Evolutionary conservation across 495 filamentous ascomycete species (phyloP).

Genomic region (Mycothermus thermophilus): DNA sequence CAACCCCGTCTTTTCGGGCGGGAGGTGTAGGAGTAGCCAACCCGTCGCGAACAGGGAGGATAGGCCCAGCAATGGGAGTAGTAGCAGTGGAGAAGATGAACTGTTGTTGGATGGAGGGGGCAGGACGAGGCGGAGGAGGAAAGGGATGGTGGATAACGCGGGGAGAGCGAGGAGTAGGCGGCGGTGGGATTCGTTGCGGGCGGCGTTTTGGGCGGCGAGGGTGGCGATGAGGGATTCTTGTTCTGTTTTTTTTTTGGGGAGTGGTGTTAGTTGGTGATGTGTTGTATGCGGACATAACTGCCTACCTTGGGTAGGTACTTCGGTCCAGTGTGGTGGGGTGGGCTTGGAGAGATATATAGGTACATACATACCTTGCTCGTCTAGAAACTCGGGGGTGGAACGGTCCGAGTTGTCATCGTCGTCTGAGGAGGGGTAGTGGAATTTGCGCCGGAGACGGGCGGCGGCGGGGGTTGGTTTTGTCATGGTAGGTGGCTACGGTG

Average conservation of each 20-base stretch:
- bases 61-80: conserved; percentile 41
- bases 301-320: no score
- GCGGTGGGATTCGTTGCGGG: conserved; percentile 45
- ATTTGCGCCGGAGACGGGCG: conserved; percentile 47
- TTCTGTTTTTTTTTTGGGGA: conserved; percentile 31
- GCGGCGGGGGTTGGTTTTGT: conserved; percentile 6
- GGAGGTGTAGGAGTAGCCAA: conserved; percentile 31
- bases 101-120: conserved; percentile 37
- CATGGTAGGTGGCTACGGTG: no score
- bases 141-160: conserved; percentile 35
- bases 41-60: conserved; percentile 47
- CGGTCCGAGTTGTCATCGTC: conserved; percentile 15
- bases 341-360: conserved; percentile 2
- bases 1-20: conserved; percentile 26
- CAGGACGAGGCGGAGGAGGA: conserved; percentile 40
- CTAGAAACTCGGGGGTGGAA: conserved; percentile 41
- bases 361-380: conserved; percentile 45
- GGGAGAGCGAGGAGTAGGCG: conserved; percentile 45
- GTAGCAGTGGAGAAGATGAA: conserved; percentile 18
- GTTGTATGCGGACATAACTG: background rate
- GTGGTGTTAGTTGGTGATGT: background rate
- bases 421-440: conserved; percentile 46
- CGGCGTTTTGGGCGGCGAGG: conserved; percentile 42
- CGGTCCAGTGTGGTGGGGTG: background rate
- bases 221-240: conserved; percentile 55